Base-by-base conservation (phyloP, 164 flowering plant species). In the Brasenia schreberi region DNA sequence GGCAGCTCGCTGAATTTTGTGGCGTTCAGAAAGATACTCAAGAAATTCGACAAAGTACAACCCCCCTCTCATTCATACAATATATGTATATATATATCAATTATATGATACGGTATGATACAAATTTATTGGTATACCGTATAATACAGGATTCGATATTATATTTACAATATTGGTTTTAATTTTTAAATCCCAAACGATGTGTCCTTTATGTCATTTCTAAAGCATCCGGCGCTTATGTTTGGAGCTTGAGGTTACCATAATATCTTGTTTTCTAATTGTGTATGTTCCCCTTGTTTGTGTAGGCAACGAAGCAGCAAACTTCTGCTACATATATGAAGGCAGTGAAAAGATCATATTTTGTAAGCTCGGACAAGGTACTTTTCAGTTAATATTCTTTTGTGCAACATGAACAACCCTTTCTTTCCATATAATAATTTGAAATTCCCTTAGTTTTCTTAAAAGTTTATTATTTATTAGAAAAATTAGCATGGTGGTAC, bases 321-420 rank as follows among this genome's bases (percentile, higher is more conserved):
- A 82, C 96, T 23, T 90, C 97, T 1, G 79, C 75, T 42, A 83
- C 70, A 72, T 95, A 95, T 70, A 70, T 92, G 19, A 79, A 77
- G 77, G 79, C 62, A 23, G 97, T 95, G 73, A 92, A 90, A 78
- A 82, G 85, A 68, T 89, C 97, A 9, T 82, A 86, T 70, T 92
- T 95, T 81, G 85, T 84, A 68, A 87, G 94, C 63, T 95, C 98
- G 7, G 98, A 92, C 70, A 92, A 95, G 97, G 99, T 94, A 78
- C 69, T 23, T 52, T 52, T 17, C 39, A 66, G 18, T n/a, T 12
- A 12, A 33, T 49, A 9, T 14, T 9, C 56, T 49, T 6, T 49
- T 49, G 12, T 49, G 16, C 12, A 49, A 49, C 4, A 49, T 49
- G 16, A 14, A 49, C 10, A 9, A 49, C 12, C 16, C 16, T 49